Evolutionary conservation across 176 grass and related monocot species (phyloP), one percentile per base, ranked within the genome.

Genomic region (Oryza longistaminata): DNA sequence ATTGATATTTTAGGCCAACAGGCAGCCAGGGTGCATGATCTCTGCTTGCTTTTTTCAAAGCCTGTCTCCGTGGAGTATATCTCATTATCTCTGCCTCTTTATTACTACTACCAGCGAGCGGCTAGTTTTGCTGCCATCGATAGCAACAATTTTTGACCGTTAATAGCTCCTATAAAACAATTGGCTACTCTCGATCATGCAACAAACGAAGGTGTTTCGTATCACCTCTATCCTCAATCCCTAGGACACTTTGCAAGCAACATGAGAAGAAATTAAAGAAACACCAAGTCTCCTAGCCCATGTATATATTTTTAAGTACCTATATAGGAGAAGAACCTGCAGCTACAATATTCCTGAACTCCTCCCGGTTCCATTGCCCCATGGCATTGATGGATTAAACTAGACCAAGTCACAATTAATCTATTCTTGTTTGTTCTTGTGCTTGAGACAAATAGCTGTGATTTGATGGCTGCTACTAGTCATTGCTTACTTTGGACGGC

Each of bases 291-390:
- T 13, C 43, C 33, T 16, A 44, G 25, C 49, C 43, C 48, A 58
- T 58, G 6, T 80, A 37, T 37, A 37, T 37, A 37, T 31, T 70
- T 3, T 90, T 70, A 55, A 80, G 75, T 19, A 14, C 40, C 13
- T 64, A 75, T 61, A 14, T 66, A 64, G 70, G 26, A 73, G 49
- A 70, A n/a, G 42, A 83, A 43, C 62, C 39, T 69, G n/a, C 49
- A 64, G 21, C 24, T 83, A 81, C 62, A 44, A 50, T 66, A 84
- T 64, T 84, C 76, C 89, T 76, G 40, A 65, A 81, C 85, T 76
- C 89, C 85, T 87, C 76, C 81, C 64, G 75, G 22, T 87, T 91
- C 81, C 89, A 81, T 76, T 91, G 81, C 85, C 89, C 89, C 64
- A 87, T 80, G 58, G 58, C 21, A 22, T 24, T 24, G n/a, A 24